Conservation (phyloP, 1,284 basidiomycete genomes). For the Ganoderma multipileum region DNA sequence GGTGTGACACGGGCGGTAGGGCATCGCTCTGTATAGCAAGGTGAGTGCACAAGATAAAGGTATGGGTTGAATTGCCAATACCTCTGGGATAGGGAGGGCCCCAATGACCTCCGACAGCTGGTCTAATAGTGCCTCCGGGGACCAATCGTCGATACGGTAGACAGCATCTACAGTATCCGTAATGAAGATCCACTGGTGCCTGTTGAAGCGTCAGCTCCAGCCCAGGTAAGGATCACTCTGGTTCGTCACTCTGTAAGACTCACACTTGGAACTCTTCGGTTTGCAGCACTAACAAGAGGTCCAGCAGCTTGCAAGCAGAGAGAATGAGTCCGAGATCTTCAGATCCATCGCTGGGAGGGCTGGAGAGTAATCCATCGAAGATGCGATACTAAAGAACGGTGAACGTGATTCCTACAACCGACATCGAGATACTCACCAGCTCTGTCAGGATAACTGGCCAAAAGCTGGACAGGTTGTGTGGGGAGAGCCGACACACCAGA, state of each 20-base stretch:
- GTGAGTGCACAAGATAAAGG: not conserved
- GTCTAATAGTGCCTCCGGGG: constrained; percentile 90
- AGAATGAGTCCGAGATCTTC: constrained; percentile 86
- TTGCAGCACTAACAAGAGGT: constrained; percentile 90
- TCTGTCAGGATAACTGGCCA: constrained; percentile 98
- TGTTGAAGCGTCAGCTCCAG: constrained; percentile 40
- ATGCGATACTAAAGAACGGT: constrained; percentile 66
- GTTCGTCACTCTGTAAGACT: constrained; percentile 36
- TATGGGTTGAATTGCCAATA: constrained; percentile 19
- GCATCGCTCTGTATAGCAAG: constrained; percentile 18
- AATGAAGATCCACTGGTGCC: constrained; percentile 99
- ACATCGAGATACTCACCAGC: constrained; percentile 59
- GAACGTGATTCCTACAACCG: constrained; percentile 10
- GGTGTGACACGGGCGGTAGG: constrained; percentile 24
- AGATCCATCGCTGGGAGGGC: constrained; percentile 76
- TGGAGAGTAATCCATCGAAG: constrained; percentile 70
- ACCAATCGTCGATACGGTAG: constrained; percentile 85
- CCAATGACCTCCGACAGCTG: constrained; percentile 85
- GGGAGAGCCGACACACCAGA: constrained; percentile 89
- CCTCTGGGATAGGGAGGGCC: constrained; percentile 58
- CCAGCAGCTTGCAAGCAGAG: constrained; percentile 93
- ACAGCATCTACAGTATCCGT: constrained; percentile 97
- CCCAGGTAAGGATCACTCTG: not conserved
- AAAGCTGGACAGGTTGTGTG: constrained; percentile 92
- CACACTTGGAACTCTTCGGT: constrained; percentile 99